Percentiles rank a stretch among this genome's conserved stretches.
phyloP scores from a whole-genome alignment of 306 rosid genomes.

The Prunus campanulata region DNA sequence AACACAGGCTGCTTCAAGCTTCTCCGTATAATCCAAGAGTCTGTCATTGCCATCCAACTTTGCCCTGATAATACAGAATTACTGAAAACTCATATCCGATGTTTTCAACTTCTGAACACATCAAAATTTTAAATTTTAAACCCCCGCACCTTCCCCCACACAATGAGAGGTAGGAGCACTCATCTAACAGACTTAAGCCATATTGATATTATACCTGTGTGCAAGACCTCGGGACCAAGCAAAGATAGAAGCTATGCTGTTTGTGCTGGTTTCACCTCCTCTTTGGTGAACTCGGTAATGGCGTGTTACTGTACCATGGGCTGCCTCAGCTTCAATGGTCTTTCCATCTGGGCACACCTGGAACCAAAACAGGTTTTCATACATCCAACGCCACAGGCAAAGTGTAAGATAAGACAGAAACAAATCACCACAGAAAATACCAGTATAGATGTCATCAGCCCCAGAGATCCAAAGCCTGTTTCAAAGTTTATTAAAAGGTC shows the following conservation, averaged over 20 bases:
- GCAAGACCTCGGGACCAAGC: constrained; percentile 96
- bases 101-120: neutral
- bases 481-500: constrained; percentile 25
- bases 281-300: constrained; percentile 81
- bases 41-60: constrained; percentile 76
- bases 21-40: constrained; percentile 58
- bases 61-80: constrained; percentile 51
- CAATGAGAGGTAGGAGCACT: neutral
- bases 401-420: constrained; percentile 13
- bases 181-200: neutral
- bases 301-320: constrained; percentile 94
- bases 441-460: constrained; percentile 95
- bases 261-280: constrained; percentile 98
- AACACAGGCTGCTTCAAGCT: constrained; percentile 79
- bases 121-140: neutral
- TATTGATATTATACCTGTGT: constrained; percentile 51
- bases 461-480: constrained; percentile 91
- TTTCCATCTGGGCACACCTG: constrained; percentile 95
- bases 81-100: neutral
- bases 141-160: neutral
- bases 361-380: constrained; percentile 24
- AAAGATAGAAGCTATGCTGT: constrained; percentile 93
- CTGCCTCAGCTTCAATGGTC: constrained; percentile 97
- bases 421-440: constrained; percentile 32
- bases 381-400: neutral